Conservation (phyloP, 1,284 basidiomycete genomes). For the Tetrapyrgos nigripes region DNA sequence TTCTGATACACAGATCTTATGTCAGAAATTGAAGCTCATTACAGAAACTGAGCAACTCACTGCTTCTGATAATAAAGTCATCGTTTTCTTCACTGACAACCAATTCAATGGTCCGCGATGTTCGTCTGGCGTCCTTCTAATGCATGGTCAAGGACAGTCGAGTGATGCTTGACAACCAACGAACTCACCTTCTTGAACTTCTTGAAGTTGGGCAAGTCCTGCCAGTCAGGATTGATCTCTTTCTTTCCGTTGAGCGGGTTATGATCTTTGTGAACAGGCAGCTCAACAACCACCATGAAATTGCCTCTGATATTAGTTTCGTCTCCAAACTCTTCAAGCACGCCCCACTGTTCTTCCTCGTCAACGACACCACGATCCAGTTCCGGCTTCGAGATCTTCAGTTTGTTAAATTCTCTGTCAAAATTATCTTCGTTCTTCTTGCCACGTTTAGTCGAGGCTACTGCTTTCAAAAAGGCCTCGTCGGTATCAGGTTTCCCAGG, state of each 20-base stretch:
- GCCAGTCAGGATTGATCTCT: conserved; percentile 49
- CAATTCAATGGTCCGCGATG: conserved; percentile 54
- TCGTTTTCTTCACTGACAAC: conserved; percentile 56
- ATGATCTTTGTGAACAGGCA: conserved; percentile 55
- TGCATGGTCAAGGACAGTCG: not conserved
- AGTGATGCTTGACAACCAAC: not conserved
- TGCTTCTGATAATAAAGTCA: conserved; percentile 61
- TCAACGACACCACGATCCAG: conserved; percentile 43
- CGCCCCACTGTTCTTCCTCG: conserved; percentile 60
- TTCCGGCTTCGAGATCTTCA: conserved; percentile 78
- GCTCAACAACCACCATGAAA: conserved; percentile 85
- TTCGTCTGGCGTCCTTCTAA: conserved; percentile 31
- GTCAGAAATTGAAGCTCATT: not conserved
- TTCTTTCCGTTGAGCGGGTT: conserved; percentile 19
- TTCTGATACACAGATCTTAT: not conserved
- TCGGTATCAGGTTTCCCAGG: conserved; percentile 69
- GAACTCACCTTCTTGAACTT: conserved; percentile 81
- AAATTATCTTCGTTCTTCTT: conserved; percentile 77
- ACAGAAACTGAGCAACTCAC: conserved; percentile 38
- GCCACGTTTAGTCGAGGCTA: conserved; percentile 76
- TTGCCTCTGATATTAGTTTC: conserved; percentile 74
- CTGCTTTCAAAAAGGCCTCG: conserved; percentile 70
- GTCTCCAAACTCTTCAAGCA: conserved; percentile 79
- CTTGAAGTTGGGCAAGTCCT: conserved; percentile 79
- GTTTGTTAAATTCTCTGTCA: conserved; percentile 85